Conservation (phyloP, 768 basidiomycete genomes). For the Hericium erinaceus region DNA sequence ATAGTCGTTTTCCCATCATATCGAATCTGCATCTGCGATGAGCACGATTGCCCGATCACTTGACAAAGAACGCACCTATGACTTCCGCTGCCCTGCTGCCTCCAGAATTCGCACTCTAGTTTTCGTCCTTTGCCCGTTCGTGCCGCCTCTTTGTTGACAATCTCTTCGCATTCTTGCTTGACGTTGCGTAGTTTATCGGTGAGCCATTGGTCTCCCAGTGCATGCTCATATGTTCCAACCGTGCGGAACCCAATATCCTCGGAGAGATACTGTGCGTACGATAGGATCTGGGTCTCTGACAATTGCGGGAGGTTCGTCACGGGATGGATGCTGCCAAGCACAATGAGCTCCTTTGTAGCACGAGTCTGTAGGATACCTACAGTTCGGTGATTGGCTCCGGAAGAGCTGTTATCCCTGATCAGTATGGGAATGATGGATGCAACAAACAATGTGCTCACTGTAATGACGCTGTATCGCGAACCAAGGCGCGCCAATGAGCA, state of each 20-base stretch:
- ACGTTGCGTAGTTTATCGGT: constrained; percentile 53
- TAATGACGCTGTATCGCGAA: constrained; percentile 31
- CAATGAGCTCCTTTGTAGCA: not conserved
- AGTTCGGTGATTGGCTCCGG: constrained; percentile 12
- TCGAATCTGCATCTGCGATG: constrained; percentile 54
- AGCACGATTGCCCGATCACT: not conserved
- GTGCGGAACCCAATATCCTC: constrained; percentile 88
- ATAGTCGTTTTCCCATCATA: constrained; percentile 78
- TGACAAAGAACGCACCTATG: constrained; percentile 53
- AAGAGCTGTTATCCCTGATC: constrained; percentile 6
- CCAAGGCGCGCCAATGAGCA: constrained; percentile 40
- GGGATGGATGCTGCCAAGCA: constrained; percentile 29
- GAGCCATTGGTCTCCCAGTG: constrained; percentile 79
- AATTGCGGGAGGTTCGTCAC: constrained; percentile 55
- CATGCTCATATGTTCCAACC: constrained; percentile 85
- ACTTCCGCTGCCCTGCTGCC: constrained; percentile 80
- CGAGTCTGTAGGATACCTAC: constrained; percentile 1
- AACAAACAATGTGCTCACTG: not conserved
- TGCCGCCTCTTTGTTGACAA: constrained; percentile 30
- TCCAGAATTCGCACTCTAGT: constrained; percentile 87
- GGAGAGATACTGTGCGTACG: constrained; percentile 56
- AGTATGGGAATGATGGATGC: not conserved
- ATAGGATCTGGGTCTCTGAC: constrained; percentile 61
- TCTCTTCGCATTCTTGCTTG: constrained; percentile 49
- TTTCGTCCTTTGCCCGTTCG: constrained; percentile 31